Evolutionary conservation across 2,329 filamentous ascomycete species (phyloP), one percentile per base, ranked within the genome.

Genomic region (Pseudocercospora pini-densiflorae): DNA sequence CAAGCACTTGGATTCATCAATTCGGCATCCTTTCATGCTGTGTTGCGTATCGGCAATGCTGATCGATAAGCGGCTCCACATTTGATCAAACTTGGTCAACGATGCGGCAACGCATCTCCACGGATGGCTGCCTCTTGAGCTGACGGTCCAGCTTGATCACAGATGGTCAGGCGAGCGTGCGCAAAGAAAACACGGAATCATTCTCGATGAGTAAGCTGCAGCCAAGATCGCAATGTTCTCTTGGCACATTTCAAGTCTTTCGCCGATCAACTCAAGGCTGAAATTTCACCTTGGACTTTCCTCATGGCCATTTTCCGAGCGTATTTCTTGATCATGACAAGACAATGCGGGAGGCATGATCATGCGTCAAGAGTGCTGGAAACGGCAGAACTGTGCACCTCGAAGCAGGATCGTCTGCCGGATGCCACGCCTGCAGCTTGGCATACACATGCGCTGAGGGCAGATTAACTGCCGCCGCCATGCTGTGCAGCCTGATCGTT

Each of bases 31-130:
- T 45, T 23, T 43, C 10, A 47, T 23, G 27, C 27, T 43, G 57
- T 16, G n/a, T 29, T 43, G 24, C 36, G 14, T 24, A 16, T 36
- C 24, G 12, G 8, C 33, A 31, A 9, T 61, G 58, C 31, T 23
- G 58, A 61, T 61, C 58, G 12, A 43, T 61, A 45, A 61, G 58
- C 58, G 58, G 58, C 57, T 59, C 57, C 45, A 49, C 45, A 21
- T 49, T 21, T 21, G n/a, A 23, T 49, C n/a, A 49, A 23, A 45
- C n/a, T 27, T 19, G n/a, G 16, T 24, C 31, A 40, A 43, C 57
- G 19, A 29, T 24, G 57, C n/a, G 21, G 31, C 33, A 36, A 36
- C 12, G 14, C 29, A 31, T 9, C 8, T 7, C 5, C 29, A 36
- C 6, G 33, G 3, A 59, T 45, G 57, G 10, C 21, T 8, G 12